Percentiles rank a stretch among this genome's conserved stretches.
These are phyloP conservation scores for Aspergillus sp. DNA, from an alignment of 2,329 filamentous ascomycete genomes.

Conservation along the genomic window DNA sequence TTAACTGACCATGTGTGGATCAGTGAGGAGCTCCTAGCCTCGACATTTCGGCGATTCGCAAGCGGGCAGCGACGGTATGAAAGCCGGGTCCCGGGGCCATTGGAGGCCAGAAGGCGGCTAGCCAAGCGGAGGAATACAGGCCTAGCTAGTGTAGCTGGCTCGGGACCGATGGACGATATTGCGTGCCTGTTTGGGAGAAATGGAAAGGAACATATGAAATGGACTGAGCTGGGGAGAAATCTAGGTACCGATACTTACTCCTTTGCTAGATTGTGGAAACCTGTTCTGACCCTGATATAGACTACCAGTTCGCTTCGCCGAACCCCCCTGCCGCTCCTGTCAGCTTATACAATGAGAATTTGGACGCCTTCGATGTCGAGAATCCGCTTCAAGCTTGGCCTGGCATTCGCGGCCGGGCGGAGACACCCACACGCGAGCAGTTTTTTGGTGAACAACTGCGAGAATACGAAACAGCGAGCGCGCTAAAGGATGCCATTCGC, in stretches of 20 bases:
- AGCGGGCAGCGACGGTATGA: constrained; percentile 54
- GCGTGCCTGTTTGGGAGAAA: constrained; percentile 43
- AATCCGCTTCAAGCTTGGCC: background rate
- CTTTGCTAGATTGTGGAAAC: background rate
- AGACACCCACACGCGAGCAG: constrained; percentile 10
- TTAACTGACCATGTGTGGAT: constrained; percentile 45
- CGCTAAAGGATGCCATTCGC: constrained; percentile 29
- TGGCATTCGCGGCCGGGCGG: background rate
- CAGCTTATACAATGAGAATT: constrained; percentile 23
- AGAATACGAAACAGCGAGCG: constrained; percentile 24
- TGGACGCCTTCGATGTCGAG: constrained; percentile 11
- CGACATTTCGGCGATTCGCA: constrained; percentile 50
- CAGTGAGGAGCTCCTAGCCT: constrained; percentile 45
- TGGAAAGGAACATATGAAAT: constrained; percentile 40
- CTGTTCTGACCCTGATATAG: constrained; percentile 15
- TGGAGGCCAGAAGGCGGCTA: constrained; percentile 59
- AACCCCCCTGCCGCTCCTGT: constrained; percentile 17
- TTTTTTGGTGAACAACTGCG: constrained; percentile 21
- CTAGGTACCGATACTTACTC: background rate
- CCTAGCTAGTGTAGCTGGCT: constrained; percentile 37
- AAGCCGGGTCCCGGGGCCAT: constrained; percentile 61
- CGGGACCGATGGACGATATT: constrained; percentile 36
- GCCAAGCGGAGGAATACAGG: constrained; percentile 57
- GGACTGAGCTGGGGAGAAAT: constrained; percentile 22
- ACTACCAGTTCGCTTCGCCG: constrained; percentile 19